These are phyloP conservation scores for Trypanosoma caninum DNA, from an alignment of 208 protist genomes.

Conservation along the genomic window DNA sequence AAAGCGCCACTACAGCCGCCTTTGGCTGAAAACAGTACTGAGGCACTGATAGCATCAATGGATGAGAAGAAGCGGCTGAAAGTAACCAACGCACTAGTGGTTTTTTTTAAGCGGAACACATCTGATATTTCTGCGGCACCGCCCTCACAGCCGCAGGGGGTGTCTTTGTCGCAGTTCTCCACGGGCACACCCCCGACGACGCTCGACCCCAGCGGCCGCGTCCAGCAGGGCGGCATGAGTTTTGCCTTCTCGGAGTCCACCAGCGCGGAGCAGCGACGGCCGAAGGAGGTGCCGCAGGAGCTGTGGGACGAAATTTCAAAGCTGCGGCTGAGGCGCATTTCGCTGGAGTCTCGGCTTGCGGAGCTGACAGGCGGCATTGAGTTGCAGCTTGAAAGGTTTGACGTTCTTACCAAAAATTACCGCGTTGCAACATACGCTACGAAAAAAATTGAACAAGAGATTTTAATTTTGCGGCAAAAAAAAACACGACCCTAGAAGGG, in stretches of 20 bases:
- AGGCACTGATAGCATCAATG: slow-evolving; percentile 23
- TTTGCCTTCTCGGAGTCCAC: too few species aligned
- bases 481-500: slow-evolving; percentile 3
- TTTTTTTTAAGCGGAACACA: slow-evolving; percentile 16
- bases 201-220: neutral
- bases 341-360: slow-evolving; percentile 31
- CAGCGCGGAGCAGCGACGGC: slow-evolving; percentile 3
- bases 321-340: slow-evolving; percentile 29
- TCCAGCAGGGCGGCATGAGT: too few species aligned
- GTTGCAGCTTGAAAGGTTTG: slow-evolving; percentile 35
- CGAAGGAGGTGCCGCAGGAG: slow-evolving; percentile 35
- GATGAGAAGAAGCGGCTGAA: slow-evolving; percentile 32
- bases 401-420: slow-evolving; percentile 41
- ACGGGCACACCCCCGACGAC: too few species aligned
- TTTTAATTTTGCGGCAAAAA: slow-evolving; percentile 3
- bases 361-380: slow-evolving; percentile 16
- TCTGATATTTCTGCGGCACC: neutral
- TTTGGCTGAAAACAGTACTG: slow-evolving; percentile 20
- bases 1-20: neutral
- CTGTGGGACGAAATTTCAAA: slow-evolving; percentile 46
- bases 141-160: neutral
- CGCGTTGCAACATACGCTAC: slow-evolving; percentile 39
- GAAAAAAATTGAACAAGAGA: slow-evolving; percentile 20
- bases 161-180: too few species aligned
- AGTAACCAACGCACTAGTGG: slow-evolving; percentile 13